Percentiles rank a stretch among this genome's conserved stretches.
phyloP scores from a whole-genome alignment of 805 yeast species.

The Pichia occidentalis region DNA sequence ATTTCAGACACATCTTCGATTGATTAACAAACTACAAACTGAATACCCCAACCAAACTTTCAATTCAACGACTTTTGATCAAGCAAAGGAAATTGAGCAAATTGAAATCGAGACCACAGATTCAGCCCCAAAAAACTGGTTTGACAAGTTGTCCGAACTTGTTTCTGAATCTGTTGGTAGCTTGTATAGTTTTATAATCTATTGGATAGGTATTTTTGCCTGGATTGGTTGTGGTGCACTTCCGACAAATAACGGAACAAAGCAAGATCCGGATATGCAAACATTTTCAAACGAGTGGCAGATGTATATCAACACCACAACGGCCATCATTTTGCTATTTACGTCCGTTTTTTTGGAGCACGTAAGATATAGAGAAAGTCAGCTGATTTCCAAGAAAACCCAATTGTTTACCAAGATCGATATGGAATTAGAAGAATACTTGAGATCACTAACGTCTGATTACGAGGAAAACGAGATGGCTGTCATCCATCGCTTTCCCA shows the following conservation, averaged over 20 bases:
- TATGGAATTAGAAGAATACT: slow-evolving; percentile 24
- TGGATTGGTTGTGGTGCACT: slow-evolving; percentile 35
- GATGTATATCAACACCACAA: slow-evolving; percentile 37
- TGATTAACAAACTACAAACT: slow-evolving; percentile 8
- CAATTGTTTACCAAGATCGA: slow-evolving; percentile 24
- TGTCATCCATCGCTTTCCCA: slow-evolving; percentile 23
- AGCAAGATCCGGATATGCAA: slow-evolving; percentile 11
- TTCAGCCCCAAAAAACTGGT: no score
- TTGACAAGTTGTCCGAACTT: slow-evolving; percentile 29
- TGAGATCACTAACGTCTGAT: slow-evolving; percentile 3
- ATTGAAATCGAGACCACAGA: slow-evolving; percentile 20
- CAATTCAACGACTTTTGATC: slow-evolving; percentile 11
- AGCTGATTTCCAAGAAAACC: slow-evolving; percentile 21
- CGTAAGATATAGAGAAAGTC: slow-evolving; percentile 33
- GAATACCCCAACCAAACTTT: not conserved
- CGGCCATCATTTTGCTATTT: slow-evolving; percentile 32
- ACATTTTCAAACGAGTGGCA: slow-evolving; percentile 35
- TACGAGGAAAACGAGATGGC: slow-evolving; percentile 22
- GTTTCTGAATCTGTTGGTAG: slow-evolving; percentile 29
- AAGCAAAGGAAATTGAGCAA: slow-evolving; percentile 1
- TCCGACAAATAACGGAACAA: slow-evolving; percentile 13
- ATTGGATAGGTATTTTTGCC: slow-evolving; percentile 33
- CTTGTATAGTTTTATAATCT: slow-evolving; percentile 26
- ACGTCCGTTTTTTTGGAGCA: slow-evolving; percentile 35
- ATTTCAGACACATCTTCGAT: slow-evolving; percentile 18